phyloP scores from a whole-genome alignment of 2,329 filamentous ascomycete species.

The Dactylonectria macrodidyma region DNA sequence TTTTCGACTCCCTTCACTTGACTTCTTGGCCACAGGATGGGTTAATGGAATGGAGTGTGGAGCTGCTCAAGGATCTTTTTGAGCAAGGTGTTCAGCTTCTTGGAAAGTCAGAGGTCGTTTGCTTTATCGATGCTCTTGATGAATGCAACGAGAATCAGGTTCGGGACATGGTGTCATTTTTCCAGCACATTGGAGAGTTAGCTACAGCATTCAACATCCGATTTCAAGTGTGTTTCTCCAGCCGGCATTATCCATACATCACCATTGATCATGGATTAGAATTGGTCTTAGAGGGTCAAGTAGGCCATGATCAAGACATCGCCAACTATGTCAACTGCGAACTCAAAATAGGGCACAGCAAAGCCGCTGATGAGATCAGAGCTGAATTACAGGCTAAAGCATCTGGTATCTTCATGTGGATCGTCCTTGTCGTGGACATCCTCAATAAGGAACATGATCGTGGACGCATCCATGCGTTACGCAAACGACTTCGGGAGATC shows the following conservation, averaged over 20 bases:
- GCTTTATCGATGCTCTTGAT: constrained; percentile 61
- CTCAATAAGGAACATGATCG: too few species aligned
- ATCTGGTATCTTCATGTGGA: too few species aligned
- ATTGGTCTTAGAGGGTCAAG: constrained; percentile 46
- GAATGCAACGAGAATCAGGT: constrained; percentile 61
- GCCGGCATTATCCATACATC: constrained; percentile 63
- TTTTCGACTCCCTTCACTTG: too few species aligned
- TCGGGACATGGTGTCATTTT: constrained; percentile 58
- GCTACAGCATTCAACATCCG: constrained; percentile 28
- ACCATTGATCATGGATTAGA: constrained; percentile 45
- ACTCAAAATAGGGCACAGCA: too few species aligned
- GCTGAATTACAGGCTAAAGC: too few species aligned
- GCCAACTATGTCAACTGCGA: background rate
- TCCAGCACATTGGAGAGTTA: constrained; percentile 54
- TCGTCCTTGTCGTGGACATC: too few species aligned
- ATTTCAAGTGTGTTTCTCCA: constrained; percentile 60
- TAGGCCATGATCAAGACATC: constrained; percentile 48
- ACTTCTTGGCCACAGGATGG: too few species aligned
- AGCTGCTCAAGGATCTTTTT: constrained; percentile 5
- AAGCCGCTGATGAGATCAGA: too few species aligned
- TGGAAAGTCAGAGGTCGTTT: accelerated
- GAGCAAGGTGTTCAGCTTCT: background rate
- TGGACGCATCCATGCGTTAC: too few species aligned
- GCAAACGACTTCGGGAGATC: too few species aligned
- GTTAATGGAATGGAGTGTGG: constrained; percentile 44